These are phyloP conservation scores for Sophora flavescens DNA, from an alignment of 306 rosid genomes.

Conservation along the genomic window DNA sequence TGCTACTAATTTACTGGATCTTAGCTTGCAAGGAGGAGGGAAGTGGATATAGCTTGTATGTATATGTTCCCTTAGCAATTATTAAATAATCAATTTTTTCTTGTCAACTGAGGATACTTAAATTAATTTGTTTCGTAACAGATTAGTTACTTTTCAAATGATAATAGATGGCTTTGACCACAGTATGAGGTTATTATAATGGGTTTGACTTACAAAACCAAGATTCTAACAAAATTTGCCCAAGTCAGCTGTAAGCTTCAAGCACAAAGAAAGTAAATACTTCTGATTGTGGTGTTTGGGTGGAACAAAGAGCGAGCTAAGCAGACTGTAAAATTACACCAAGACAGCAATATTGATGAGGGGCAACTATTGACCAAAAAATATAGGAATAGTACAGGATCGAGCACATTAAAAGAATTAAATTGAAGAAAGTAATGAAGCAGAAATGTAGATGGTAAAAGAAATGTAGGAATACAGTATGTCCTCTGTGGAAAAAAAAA, in stretches of 20 bases:
- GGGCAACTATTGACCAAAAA: neutral
- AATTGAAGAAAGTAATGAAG: neutral
- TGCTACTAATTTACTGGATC: slow-evolving; percentile 27
- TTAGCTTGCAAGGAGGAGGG: slow-evolving; percentile 16
- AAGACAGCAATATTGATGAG: neutral
- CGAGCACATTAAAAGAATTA: neutral
- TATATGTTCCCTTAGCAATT: slow-evolving; percentile 17
- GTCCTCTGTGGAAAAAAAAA: slow-evolving; percentile 17
- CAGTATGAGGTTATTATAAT: neutral
- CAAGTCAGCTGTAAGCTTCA: slow-evolving; percentile 19
- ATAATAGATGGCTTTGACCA: slow-evolving; percentile 29
- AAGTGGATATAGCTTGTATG: slow-evolving; percentile 3
- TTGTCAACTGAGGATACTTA: slow-evolving; percentile 8
- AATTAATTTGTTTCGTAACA: slow-evolving; percentile 22
- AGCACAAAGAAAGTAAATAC: slow-evolving; percentile 1
- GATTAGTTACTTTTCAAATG: slow-evolving; percentile 12
- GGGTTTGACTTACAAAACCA: slow-evolving; percentile 27
- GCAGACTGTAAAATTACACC: slow-evolving; percentile 7
- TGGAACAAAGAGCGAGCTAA: slow-evolving; percentile 20
- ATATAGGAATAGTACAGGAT: slow-evolving; percentile 19
- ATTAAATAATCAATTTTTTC: neutral
- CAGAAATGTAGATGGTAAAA: neutral
- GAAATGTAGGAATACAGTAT: slow-evolving; percentile 1
- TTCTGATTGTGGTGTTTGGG: neutral
- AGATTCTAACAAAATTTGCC: slow-evolving; percentile 2